Conservation (phyloP, 208 protist genomes). For the Tetramitus jugosus region DNA sequence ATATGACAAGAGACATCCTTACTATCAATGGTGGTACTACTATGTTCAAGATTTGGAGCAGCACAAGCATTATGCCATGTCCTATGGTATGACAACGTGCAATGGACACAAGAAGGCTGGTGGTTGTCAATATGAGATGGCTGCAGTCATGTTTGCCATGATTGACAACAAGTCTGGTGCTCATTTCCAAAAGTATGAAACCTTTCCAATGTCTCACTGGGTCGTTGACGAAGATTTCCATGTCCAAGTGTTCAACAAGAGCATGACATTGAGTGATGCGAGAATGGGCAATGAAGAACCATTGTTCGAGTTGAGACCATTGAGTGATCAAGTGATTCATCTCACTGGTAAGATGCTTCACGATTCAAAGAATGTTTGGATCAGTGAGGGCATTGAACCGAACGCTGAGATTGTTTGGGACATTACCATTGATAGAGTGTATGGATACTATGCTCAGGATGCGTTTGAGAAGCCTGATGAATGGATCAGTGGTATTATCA, state of each 20-base stretch:
- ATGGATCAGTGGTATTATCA: conserved; percentile 6
- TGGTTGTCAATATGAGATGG: background rate
- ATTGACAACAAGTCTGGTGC: background rate
- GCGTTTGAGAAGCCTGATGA: conserved; percentile 4
- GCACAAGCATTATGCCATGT: conserved; percentile 11
- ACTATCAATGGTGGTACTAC: conserved; percentile 26
- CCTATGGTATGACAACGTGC: background rate
- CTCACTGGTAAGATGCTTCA: background rate
- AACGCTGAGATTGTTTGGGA: background rate
- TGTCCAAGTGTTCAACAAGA: too few species aligned
- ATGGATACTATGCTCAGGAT: conserved; percentile 26
- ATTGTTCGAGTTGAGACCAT: conserved; percentile 4
- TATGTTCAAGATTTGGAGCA: background rate
- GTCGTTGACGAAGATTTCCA: background rate
- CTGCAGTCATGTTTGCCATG: background rate
- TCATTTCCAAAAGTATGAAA: conserved; percentile 5
- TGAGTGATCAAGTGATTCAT: conserved; percentile 11
- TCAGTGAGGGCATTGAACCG: background rate
- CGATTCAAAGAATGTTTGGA: background rate
- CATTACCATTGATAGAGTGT: conserved; percentile 19
- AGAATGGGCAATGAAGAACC: background rate
- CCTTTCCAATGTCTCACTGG: background rate
- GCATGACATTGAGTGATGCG: too few species aligned
- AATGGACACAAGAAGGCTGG: background rate
- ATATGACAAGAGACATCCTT: background rate